Percentiles rank a stretch among this genome's conserved stretches.
Evolutionary conservation across 1,284 basidiomycete species (phyloP).

Genomic region (Lentinula novae-zelandiae): DNA sequence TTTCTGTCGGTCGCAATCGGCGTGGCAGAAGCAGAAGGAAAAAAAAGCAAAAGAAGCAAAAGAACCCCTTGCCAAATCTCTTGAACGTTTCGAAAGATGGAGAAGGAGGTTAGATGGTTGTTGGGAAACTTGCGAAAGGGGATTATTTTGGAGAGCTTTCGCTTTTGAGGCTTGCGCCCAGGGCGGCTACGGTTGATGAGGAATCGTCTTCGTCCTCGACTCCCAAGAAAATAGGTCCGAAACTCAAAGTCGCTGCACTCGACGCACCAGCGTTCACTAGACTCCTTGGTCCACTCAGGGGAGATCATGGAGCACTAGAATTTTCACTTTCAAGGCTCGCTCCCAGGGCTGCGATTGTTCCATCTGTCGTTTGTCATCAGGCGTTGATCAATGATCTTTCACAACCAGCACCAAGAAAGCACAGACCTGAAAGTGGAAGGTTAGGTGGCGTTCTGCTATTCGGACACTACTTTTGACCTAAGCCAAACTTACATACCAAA

Average conservation of each 20-base stretch:
- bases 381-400: no score
- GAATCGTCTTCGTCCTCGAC: conserved; percentile 6
- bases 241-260: conserved; percentile 89
- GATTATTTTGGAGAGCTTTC: conserved; percentile 98
- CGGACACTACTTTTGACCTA: no score
- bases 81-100: conserved; percentile 29
- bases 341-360: no score
- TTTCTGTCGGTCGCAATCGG: no score
- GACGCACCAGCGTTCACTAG: conserved; percentile 94
- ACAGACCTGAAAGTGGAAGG: no score
- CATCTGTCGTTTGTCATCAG: no score
- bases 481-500: not conserved
- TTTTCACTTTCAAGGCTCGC: no score
- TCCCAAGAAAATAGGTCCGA: conserved; percentile 33
- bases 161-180: conserved; percentile 79
- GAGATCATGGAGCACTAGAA: conserved; percentile 76
- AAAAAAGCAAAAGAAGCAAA: no score
- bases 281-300: conserved; percentile 85
- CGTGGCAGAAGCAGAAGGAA: no score
- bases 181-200: conserved; percentile 93
- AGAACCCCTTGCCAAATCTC: no score
- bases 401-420: no score
- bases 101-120: conserved; percentile 58
- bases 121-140: conserved; percentile 80
- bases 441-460: no score